Evolutionary conservation across 345 rosid species (phyloP), one percentile per base, ranked within the genome.

Genomic region (Lepidium sativum): DNA sequence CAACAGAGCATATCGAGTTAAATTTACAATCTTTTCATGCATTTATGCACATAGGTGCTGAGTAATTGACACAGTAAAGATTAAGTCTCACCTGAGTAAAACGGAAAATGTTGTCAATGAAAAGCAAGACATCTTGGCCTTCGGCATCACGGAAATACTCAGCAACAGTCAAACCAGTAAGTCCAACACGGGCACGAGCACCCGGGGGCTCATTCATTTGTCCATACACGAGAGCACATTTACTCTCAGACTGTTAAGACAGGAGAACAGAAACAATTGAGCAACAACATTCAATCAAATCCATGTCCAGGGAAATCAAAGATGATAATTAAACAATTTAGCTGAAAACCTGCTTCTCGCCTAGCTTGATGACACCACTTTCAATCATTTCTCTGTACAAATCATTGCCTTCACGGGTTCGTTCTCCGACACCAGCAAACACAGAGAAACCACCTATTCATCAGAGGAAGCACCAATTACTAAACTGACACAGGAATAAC

Each of bases 201-300:
- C 99, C 99, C 12, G 97, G 99, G 64, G 99, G 97, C 78, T 94
- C 99, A 65, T 94, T 94, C 99, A 94, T 94, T 94, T 94, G 99
- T 68, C 99, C 97, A 8, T 90, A 94, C 8, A 90, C 97, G 69
- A 94, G 96, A 16, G 99, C 92, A 54, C 99, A 90, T 69, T 94
- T 90, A 89, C 97, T 94, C 6, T 90, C 99, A 45, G 89, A 75
- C 98, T 92, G 71, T 39, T 8, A 59, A 15, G 2, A 34, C 0
- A 4, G 9, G n/a, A 58, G 35, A 50, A 2, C 2, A 43, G 9
- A 14, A 3, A 20, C 4, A 31, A 44, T 11, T 42, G 8, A 62
- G 12, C 0, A 60, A 51, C 52, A 60, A 45, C 38, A 7, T 14
- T 14, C 37, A 60, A 12, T 43, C 8, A 13, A 43, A 5, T 3